Conservation (phyloP, 2,329 filamentous ascomycete genomes). For the Aspergillus tamarii region DNA sequence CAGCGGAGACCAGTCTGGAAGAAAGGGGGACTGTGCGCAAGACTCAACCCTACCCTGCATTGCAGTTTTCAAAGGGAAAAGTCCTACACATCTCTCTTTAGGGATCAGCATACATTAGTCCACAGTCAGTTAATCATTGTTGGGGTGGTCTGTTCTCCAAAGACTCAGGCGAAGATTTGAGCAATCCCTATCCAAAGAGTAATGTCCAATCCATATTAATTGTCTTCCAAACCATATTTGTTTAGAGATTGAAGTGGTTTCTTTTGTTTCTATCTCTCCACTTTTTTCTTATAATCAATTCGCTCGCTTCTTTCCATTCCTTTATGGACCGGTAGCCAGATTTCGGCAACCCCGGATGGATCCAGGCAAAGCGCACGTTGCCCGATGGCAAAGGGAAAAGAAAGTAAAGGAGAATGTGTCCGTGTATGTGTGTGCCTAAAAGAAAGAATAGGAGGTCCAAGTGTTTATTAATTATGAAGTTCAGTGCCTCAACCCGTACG, state of each 20-base stretch:
- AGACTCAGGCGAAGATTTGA: background rate
- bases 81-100: too few species aligned
- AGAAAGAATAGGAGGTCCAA: background rate
- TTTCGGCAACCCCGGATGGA: background rate
- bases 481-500: background rate
- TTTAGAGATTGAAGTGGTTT: background rate
- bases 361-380: background rate
- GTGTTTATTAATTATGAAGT: too few species aligned
- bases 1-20: slow-evolving; percentile 2
- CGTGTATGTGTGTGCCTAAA: background rate
- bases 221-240: background rate
- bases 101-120: background rate
- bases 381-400: background rate
- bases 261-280: background rate
- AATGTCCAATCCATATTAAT: background rate
- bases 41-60: slow-evolving; percentile 14
- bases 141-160: background rate
- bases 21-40: slow-evolving; percentile 25
- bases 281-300: background rate
- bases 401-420: background rate
- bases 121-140: background rate
- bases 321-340: background rate
- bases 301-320: background rate
- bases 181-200: too few species aligned
- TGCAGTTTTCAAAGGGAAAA: background rate